A percentile compares a stretch with the other conserved stretches of the same genome.
These are phyloP conservation scores for Fusarium papillatum DNA, from an alignment of 2,329 filamentous ascomycete genomes.

Conservation along the genomic window DNA sequence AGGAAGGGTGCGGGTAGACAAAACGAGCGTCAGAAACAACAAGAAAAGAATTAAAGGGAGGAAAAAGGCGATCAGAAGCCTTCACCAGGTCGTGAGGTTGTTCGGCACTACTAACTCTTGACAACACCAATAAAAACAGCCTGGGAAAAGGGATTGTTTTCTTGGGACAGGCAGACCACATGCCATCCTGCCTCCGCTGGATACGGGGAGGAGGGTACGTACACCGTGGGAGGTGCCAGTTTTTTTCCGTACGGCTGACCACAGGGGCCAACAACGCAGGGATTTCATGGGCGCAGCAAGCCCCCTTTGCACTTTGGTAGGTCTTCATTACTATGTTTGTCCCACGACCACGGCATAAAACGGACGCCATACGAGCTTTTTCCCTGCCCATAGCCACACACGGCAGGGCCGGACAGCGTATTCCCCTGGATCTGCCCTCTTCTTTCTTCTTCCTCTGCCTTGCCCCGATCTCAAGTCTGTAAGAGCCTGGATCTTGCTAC, in stretches of 20 bases:
- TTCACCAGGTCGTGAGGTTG: conserved; percentile 38
- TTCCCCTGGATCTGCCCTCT: conserved; percentile 23
- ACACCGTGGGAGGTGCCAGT: conserved; percentile 17
- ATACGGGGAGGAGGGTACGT: conserved; percentile 17
- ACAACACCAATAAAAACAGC: conserved; percentile 39
- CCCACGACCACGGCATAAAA: conserved; percentile 40
- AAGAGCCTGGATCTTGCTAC: not conserved
- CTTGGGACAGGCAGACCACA: conserved; percentile 39
- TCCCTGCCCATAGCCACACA: conserved; percentile 43
- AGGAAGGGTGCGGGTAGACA: conserved; percentile 33
- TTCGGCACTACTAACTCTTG: conserved; percentile 35
- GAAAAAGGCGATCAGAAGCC: conserved; percentile 33
- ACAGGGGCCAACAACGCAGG: conserved; percentile 22
- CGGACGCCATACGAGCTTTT: conserved; percentile 40
- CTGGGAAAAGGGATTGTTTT: conserved; percentile 49
- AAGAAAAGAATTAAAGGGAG: conserved; percentile 17
- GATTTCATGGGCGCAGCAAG: conserved; percentile 17
- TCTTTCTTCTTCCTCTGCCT: not conserved
- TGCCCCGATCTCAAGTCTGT: conserved; percentile 17
- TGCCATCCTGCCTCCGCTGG: conserved; percentile 32
- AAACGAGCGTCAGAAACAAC: conserved; percentile 44
- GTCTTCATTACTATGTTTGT: conserved; percentile 44
- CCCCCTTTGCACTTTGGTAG: conserved; percentile 23
- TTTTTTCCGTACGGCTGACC: conserved; percentile 31
- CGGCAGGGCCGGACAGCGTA: conserved; percentile 32